These are phyloP conservation scores for Pythium dissotocum DNA, from an alignment of 352 stramenopile genomes.

Conservation along the genomic window DNA sequence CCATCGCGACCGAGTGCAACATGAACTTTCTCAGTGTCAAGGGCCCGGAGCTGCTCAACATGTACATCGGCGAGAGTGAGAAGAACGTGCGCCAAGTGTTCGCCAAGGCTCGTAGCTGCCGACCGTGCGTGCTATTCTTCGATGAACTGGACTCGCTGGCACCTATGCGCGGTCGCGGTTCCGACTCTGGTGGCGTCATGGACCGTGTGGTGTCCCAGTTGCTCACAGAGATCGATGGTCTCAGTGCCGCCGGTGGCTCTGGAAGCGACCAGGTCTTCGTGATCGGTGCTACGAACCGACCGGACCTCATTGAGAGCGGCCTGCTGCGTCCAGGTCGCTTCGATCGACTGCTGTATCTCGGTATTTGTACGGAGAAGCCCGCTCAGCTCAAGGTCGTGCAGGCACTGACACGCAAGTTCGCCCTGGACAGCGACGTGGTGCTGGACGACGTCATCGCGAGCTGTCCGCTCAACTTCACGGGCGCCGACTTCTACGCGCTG, in stretches of 20 bases:
- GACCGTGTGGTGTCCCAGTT: conserved; percentile 96
- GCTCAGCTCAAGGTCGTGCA: conserved; percentile 85
- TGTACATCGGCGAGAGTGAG: conserved; percentile 98
- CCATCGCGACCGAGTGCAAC: conserved; percentile 95
- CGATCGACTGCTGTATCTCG: conserved; percentile 79
- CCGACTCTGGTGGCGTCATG: conserved; percentile 92
- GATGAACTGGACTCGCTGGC: conserved; percentile 92
- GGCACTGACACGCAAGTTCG: conserved; percentile 82
- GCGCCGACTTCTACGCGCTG: conserved; percentile 84
- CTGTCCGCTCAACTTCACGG: conserved; percentile 78
- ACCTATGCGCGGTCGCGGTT: conserved; percentile 87
- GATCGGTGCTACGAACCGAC: conserved; percentile 96
- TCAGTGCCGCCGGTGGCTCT: conserved; percentile 60
- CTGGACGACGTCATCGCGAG: conserved; percentile 58
- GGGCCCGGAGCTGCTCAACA: conserved; percentile 95
- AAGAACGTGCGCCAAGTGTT: conserved; percentile 96
- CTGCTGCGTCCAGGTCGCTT: conserved; percentile 93
- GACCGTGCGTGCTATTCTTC: conserved; percentile 92
- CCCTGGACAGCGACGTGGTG: conserved; percentile 55
- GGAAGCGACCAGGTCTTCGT: conserved; percentile 92
- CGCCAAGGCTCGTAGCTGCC: conserved; percentile 75
- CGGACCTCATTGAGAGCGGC: conserved; percentile 94
- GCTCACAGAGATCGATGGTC: conserved; percentile 93
- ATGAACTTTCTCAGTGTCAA: conserved; percentile 97
- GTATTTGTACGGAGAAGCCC: conserved; percentile 73